Evolutionary conservation across 2,329 filamentous ascomycete genomes (phyloP), one percentile per base, ranked within the genome.

Genomic region (Rhinocladiella mackenziei): DNA sequence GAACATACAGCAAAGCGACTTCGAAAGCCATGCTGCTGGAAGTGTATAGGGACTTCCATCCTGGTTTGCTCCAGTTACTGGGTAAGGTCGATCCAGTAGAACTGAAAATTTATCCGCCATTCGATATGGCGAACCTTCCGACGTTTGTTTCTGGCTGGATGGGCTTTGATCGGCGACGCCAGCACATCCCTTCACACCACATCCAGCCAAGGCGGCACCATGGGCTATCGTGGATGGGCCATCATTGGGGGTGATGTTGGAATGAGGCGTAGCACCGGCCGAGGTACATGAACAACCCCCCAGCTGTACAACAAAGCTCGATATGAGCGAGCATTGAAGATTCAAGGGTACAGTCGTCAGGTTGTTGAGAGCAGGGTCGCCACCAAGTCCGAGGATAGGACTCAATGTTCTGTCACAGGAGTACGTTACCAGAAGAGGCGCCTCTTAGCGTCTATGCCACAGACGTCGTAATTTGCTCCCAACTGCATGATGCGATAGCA

Each of bases 91-190:
- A 50, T n/a, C 61, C 66, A 0, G 57, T 63, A 0, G 65, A 64
- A 1, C 56, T 81, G 13, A 78, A 75, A 41, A 64, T 79, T 1
- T 83, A 77, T 78, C 72, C 70, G 18, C 61, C 83, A 1, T 59
- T 80, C 3, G 81, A 86, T 50, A 82, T 83, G 76, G 15, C 15
- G 14, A 19, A 15, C 7, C 32, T 43, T 19, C 20, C 32, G 4
- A 37, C 32, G 7, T 42, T 33, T 3, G 63, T 0, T 4, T 33
- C 33, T 1, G 74, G 63, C n/a, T 1, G 70, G 66, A 3, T 58
- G 83, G n/a, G 78, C 72, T 1, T 60, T 84, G 0, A 60, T 86
- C 0, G 82, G 83, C 0, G 82, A 86, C 57, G 80, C n/a, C 81
- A 0, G 81, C 80, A 0, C 82, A 86, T 58, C 80, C 81, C 0